phyloP scores from a whole-genome alignment of 2,329 filamentous ascomycete species.

The Trichoderma semiorbis region DNA sequence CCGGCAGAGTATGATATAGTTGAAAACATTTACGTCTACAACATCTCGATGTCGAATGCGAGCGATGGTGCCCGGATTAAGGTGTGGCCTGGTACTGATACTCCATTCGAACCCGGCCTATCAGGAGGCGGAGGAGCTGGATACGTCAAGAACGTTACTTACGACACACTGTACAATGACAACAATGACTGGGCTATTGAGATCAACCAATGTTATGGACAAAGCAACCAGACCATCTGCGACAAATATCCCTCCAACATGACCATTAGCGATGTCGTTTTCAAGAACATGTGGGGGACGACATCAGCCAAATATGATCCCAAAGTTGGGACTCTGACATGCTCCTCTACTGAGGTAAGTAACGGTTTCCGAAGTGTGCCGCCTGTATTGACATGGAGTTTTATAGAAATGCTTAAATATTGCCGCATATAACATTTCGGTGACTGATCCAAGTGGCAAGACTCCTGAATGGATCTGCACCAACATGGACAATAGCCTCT shows the following conservation, averaged over 20 bases:
- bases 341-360: conserved; percentile 1
- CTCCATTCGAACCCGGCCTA: not conserved
- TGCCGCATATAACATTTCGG: not conserved
- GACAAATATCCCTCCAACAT: not conserved
- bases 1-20: not conserved
- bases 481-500: not conserved
- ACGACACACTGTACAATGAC: not conserved
- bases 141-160: conserved; percentile 1
- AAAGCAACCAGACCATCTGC: conserved; percentile 5
- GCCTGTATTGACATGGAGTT: not conserved
- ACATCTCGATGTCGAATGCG: not conserved
- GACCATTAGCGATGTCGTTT: conserved; percentile 1
- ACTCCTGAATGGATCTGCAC: conserved; percentile 1
- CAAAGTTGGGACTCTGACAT: not conserved
- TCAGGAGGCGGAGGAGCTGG: conserved; percentile 3
- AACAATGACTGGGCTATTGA: conserved; percentile 12
- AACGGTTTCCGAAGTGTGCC: too few relatives aligned
- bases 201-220: conserved; percentile 6
- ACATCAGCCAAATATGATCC: not conserved
- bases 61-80: not conserved
- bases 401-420: not conserved
- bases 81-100: not conserved
- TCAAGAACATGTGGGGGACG: conserved; percentile 5
- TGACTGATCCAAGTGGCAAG: not conserved
- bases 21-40: not conserved